Evolutionary conservation across 768 basidiomycete genomes (phyloP).

Genomic region (Flagelloscypha sp.): DNA sequence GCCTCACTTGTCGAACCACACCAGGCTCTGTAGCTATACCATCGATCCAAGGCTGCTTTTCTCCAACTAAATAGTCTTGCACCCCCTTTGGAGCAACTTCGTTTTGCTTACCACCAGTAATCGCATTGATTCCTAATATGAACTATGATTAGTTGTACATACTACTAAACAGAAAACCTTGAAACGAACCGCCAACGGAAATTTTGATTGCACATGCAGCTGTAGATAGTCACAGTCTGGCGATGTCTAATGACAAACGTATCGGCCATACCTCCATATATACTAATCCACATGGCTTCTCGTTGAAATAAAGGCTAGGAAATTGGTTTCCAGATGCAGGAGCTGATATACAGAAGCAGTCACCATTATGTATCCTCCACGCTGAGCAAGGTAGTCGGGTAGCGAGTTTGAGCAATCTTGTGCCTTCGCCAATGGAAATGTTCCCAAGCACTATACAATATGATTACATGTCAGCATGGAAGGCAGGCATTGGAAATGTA

Average conservation of each 20-base stretch:
- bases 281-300: background rate
- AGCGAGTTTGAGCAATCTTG: background rate
- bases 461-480: too few species aligned
- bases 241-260: too few species aligned
- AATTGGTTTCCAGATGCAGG: background rate
- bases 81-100: background rate
- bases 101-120: background rate
- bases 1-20: background rate
- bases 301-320: background rate
- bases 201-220: background rate
- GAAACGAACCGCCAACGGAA: background rate
- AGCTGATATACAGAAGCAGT: background rate
- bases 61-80: background rate
- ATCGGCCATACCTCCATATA: background rate
- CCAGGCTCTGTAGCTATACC: background rate
- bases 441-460: background rate
- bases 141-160: background rate
- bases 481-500: too few species aligned
- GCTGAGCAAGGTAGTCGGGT: background rate
- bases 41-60: background rate
- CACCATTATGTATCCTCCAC: background rate
- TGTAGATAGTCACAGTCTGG: too few species aligned
- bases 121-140: background rate
- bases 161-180: background rate
- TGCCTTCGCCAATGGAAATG: background rate